Evolutionary conservation across 257 asterid genomes (phyloP).

Genomic region (Voacanga thouarsii): DNA sequence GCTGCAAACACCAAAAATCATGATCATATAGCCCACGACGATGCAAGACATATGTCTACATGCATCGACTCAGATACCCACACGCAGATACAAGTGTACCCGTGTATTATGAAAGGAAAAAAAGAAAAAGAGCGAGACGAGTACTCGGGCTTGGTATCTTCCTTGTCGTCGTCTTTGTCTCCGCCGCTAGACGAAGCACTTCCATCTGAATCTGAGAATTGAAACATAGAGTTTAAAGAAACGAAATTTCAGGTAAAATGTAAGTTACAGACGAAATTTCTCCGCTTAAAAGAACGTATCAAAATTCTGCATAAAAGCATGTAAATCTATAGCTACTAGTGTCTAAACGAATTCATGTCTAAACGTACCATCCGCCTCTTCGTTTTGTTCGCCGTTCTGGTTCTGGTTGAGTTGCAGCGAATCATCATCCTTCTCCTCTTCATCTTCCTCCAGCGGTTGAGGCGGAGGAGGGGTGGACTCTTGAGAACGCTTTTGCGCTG

Average conservation of each 20-base stretch:
- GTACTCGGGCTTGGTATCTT: slow-evolving; percentile 43
- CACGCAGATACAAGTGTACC: slow-evolving; percentile 23
- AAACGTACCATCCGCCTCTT: slow-evolving; percentile 41
- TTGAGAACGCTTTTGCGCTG: slow-evolving; percentile 65
- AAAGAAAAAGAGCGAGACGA: slow-evolving; percentile 18
- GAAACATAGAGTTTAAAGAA: slow-evolving; percentile 17
- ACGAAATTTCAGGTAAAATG: slow-evolving; percentile 30
- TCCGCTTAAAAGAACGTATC: slow-evolving; percentile 21
- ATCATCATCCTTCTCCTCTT: slow-evolving; percentile 49
- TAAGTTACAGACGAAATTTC: slow-evolving; percentile 19
- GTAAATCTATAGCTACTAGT: slow-evolving; percentile 19
- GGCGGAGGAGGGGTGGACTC: slow-evolving; percentile 51
- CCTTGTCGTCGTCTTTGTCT: slow-evolving; percentile 38
- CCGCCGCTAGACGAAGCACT: slow-evolving; percentile 51
- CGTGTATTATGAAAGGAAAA: slow-evolving; percentile 8
- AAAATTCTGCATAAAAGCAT: slow-evolving; percentile 23
- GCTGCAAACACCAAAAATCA: slow-evolving; percentile 7
- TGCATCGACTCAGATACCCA: slow-evolving; percentile 23
- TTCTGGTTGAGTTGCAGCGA: slow-evolving; percentile 42
- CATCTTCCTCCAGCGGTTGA: slow-evolving; percentile 23
- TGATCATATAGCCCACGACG: slow-evolving; percentile 10
- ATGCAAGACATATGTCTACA: slow-evolving; percentile 19
- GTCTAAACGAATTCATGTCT: neutral
- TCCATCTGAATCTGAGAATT: slow-evolving; percentile 72
- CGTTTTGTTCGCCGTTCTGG: slow-evolving; percentile 44